phyloP scores from a whole-genome alignment of 306 rosid genomes.

The Gynostemma pentaphyllum region DNA sequence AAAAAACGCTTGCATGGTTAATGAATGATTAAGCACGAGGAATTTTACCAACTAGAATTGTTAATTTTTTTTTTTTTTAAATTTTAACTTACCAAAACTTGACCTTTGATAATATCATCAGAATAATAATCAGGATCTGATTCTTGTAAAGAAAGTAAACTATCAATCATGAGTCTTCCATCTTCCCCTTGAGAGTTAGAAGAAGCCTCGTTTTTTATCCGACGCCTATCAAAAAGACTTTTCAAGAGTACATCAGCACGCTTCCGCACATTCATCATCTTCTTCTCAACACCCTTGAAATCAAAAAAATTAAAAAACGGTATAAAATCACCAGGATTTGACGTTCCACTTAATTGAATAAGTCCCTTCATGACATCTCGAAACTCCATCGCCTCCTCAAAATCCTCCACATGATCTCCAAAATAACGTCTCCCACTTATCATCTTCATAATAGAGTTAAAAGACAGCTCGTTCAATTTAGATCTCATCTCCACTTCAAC shows the following conservation, averaged over 20 bases:
- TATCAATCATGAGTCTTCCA: conserved; percentile 16
- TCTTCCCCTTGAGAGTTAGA: not conserved
- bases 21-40: too few relatives aligned
- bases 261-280: conserved; percentile 15
- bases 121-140: conserved; percentile 20
- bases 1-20: too few relatives aligned
- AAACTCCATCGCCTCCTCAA: conserved; percentile 28
- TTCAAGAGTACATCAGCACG: conserved; percentile 18
- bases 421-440: too few relatives aligned
- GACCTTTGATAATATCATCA: conserved; percentile 19
- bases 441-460: conserved; percentile 39
- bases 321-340: too few relatives aligned
- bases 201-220: not conserved
- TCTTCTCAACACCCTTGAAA: conserved; percentile 11
- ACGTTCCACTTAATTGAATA: not conserved
- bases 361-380: conserved; percentile 25
- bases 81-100: conserved; percentile 16
- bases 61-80: too few relatives aligned
- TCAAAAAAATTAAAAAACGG: conserved; percentile 30
- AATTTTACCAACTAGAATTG: too few relatives aligned
- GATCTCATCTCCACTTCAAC: too few relatives aligned
- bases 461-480: too few relatives aligned
- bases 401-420: conserved; percentile 16
- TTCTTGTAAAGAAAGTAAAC: conserved; percentile 16
- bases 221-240: conserved; percentile 17